Percentiles rank a stretch among this genome's conserved stretches.
These are phyloP conservation scores for Syncephalis fuscata DNA, from an alignment of 371 early-diverging fungal species.

Conservation along the genomic window DNA sequence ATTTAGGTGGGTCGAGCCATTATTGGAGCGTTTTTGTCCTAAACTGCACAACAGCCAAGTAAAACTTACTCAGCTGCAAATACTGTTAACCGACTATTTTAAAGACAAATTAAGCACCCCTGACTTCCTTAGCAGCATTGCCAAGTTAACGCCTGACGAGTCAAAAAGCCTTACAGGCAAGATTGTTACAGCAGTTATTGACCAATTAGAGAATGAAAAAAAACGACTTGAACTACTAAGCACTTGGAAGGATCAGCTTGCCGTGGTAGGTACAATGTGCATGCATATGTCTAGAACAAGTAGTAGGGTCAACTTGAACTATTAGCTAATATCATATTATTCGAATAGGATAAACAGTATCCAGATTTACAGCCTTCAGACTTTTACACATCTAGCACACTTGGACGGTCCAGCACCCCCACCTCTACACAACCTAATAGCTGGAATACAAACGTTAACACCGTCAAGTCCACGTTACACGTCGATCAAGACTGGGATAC, in stretches of 20 bases:
- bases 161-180: conserved; percentile 22
- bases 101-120: conserved; percentile 24
- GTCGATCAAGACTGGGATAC: too few species aligned
- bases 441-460: too few species aligned
- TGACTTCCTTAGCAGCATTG: conserved; percentile 32
- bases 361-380: too few species aligned
- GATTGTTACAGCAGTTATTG: conserved; percentile 29
- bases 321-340: too few species aligned
- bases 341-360: too few species aligned
- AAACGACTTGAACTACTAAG: conserved; percentile 43
- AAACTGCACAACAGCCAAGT: conserved; percentile 21
- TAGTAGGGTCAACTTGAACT: too few species aligned
- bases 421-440: too few species aligned
- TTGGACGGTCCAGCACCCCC: too few species aligned
- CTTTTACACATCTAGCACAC: too few species aligned
- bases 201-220: conserved; percentile 27
- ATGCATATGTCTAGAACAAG: too few species aligned
- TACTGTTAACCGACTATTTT: conserved; percentile 32
- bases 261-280: conserved; percentile 15
- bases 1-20: conserved; percentile 2
- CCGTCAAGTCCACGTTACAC: too few species aligned
- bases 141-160: conserved; percentile 22
- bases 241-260: conserved; percentile 52
- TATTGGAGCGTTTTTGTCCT: conserved; percentile 23
- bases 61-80: conserved; percentile 35